Conservation (phyloP, 1,284 basidiomycete genomes). For the Rhodotorula sp. region DNA sequence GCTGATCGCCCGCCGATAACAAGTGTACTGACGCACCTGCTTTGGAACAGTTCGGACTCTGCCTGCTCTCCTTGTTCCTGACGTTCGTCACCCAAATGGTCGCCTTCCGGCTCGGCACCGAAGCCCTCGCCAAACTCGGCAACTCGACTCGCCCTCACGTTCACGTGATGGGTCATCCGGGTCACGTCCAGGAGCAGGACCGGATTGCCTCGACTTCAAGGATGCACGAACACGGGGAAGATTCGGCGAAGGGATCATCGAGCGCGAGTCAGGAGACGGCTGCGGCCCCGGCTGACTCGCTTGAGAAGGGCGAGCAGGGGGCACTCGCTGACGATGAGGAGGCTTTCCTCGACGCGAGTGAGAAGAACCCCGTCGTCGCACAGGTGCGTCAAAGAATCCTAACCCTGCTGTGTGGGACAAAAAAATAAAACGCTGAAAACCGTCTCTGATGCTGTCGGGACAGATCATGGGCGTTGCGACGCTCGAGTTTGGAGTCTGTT, state of each 20-base stretch:
- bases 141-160: conserved; percentile 20
- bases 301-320: conserved; percentile 14
- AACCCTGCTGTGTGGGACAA: neutral
- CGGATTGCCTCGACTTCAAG: neutral
- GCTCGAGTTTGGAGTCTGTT: conserved; percentile 77
- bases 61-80: conserved; percentile 75
- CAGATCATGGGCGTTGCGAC: conserved; percentile 75
- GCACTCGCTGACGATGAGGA: neutral
- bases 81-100: conserved; percentile 82
- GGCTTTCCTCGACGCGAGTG: conserved; percentile 51
- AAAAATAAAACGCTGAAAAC: no score
- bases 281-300: neutral
- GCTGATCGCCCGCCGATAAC: no score
- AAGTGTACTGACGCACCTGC: conserved; percentile 44
- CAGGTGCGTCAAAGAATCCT: conserved; percentile 58
- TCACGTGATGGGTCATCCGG: conserved; percentile 26
- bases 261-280: neutral
- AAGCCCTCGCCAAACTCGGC: conserved; percentile 39
- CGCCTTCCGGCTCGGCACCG: conserved; percentile 52
- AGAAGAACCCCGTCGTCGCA: conserved; percentile 28
- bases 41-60: conserved; percentile 60
- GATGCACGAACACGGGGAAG: neutral
- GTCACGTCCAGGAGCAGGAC: conserved; percentile 16
- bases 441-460: neutral
- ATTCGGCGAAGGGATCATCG: neutral